Evolutionary conservation across 345 rosid species (phyloP), one percentile per base, ranked within the genome.

Genomic region (Eucalyptus curtisii): DNA sequence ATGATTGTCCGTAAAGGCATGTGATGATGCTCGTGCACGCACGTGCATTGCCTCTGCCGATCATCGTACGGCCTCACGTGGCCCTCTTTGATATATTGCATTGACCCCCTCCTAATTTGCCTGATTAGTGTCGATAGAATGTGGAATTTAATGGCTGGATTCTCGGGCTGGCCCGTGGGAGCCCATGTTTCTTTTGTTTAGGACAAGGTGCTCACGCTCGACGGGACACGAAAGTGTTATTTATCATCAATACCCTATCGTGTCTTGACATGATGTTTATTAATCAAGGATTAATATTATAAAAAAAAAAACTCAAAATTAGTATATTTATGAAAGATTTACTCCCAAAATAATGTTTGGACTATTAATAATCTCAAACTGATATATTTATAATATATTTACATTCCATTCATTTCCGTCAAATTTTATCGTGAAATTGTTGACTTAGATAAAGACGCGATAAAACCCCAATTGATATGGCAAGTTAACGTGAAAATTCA

Each of bases 371-470:
- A 10, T 24, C 30, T 55, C 13, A 2, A 55, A 24, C 1, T 1
- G 13, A 55, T 55, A 24, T 25, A 24, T 24, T 55, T 16, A 55
- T 52, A 24, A 55, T 24, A 55, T 10, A 55, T 10, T 55, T 55
- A 55, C 6, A 24, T 10, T 25, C 13, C 6, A 22, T 55, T 55
- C 3, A 55, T 1, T 55, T 10, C 30, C 13, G 0, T 10, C 13
- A 24, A 55, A 55, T 55, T 55, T 24, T 55, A 8, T 24, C 0
- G 13, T 1, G 3, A 55, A 55, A 9, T 55, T 55, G 1, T 24
- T 55, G 13, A 55, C 13, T 10, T 10, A 0, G 1, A 55, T 55
- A 4, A n/a, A 0, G 13, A 24, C 2, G 0, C 3, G 0, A 55
- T 10, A 55, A 55, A 9, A 55, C 3, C 0, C 30, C 3, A 55